Percentiles rank a stretch among this genome's conserved stretches.
Conservation (phyloP, 2,329 filamentous ascomycete species). For the Dothistroma pini region DNA sequence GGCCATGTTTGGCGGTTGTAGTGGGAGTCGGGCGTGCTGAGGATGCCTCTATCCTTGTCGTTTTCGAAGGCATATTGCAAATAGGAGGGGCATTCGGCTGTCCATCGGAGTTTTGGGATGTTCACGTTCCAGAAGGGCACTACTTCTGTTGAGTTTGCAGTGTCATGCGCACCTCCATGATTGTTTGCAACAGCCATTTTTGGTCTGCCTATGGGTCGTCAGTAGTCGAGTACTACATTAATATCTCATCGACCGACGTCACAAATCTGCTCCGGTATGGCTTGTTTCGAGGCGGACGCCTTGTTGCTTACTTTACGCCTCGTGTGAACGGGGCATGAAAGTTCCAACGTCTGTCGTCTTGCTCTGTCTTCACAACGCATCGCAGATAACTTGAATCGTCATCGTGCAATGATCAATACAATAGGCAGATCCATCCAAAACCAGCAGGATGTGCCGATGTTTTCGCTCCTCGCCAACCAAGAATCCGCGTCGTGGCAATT, state of each 20-base stretch:
- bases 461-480: not conserved
- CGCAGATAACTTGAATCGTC: not conserved
- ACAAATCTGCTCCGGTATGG: not conserved
- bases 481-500: not conserved
- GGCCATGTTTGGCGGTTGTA: conserved; percentile 67
- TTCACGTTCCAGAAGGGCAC: conserved; percentile 78
- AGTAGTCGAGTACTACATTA: not conserved
- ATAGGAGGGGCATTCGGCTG: conserved; percentile 66
- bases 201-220: not conserved
- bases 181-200: not conserved
- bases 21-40: conserved; percentile 65
- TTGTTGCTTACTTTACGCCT: not conserved
- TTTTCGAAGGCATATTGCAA: conserved; percentile 53
- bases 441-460: not conserved
- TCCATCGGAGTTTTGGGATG: conserved; percentile 60
- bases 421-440: not conserved
- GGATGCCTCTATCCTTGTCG: conserved; percentile 65
- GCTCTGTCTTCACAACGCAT: not conserved
- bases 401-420: not conserved
- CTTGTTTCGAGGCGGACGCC: not conserved
- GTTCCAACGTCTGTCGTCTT: not conserved
- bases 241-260: not conserved
- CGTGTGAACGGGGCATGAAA: not conserved
- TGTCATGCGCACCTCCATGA: not conserved
- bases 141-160: not conserved